These are phyloP conservation scores for Podaxis rugospora DNA, from an alignment of 768 basidiomycete species.

Conservation along the genomic window DNA sequence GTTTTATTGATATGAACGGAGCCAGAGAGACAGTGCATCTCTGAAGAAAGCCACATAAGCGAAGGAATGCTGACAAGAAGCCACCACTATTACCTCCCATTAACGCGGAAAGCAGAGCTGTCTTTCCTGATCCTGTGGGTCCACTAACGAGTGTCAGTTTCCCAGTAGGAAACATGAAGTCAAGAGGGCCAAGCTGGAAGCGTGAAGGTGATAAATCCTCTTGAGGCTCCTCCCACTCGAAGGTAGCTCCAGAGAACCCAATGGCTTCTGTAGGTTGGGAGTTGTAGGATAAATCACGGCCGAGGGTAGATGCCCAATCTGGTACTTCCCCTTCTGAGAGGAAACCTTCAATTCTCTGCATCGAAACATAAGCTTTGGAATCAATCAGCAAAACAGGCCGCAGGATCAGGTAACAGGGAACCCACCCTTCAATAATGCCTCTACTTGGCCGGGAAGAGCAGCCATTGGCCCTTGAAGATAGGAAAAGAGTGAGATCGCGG, in stretches of 20 bases:
- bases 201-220: conserved; percentile 26
- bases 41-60: conserved; percentile 24
- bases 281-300: neutral
- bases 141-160: conserved; percentile 58
- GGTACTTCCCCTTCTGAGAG: conserved; percentile 73
- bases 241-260: conserved; percentile 51
- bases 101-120: conserved; percentile 54
- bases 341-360: conserved; percentile 76
- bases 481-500: conserved; percentile 71
- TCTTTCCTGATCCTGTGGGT: conserved; percentile 69
- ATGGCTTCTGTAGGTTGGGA: conserved; percentile 24
- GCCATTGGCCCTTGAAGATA: conserved; percentile 69
- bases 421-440: conserved; percentile 58
- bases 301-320: conserved; percentile 68
- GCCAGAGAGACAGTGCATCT: conserved; percentile 56
- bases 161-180: conserved; percentile 54
- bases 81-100: conserved; percentile 51
- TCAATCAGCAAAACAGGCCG: conserved; percentile 9
- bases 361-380: conserved; percentile 62
- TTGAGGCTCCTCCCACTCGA: conserved; percentile 49
- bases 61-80: conserved; percentile 3
- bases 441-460: conserved; percentile 56
- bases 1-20: conserved; percentile 50
- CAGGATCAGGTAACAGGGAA: neutral
- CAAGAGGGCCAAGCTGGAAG: conserved; percentile 55